phyloP scores from a whole-genome alignment of 805 yeast genomes.

The Blastobotrys americana region DNA sequence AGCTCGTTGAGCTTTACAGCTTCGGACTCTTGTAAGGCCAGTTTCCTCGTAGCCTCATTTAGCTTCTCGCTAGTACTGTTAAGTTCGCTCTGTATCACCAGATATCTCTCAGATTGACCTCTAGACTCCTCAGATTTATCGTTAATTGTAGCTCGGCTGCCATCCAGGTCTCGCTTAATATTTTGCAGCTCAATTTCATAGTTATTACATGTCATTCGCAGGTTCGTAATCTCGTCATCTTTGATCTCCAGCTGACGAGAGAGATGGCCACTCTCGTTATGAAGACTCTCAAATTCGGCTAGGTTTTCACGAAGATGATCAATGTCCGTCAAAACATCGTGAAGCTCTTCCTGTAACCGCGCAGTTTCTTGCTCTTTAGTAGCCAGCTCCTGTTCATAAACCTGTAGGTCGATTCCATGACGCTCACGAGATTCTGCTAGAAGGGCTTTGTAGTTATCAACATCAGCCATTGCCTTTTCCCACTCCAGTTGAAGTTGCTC shows the following conservation, averaged over 20 bases:
- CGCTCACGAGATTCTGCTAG: background rate
- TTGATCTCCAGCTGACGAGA: background rate
- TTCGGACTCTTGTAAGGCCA: background rate
- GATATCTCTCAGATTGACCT: background rate
- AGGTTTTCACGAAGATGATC: background rate
- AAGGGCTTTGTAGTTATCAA: background rate
- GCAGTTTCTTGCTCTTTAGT: background rate
- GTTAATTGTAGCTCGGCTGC: background rate
- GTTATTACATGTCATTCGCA: background rate
- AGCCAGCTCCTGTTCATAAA: background rate
- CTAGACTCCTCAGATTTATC: background rate
- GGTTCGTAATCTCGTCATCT: background rate
- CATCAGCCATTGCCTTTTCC: background rate
- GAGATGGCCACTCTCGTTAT: background rate
- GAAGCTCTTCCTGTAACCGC: background rate
- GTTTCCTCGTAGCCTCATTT: too few relatives aligned
- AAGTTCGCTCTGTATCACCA: background rate
- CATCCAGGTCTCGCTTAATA: background rate
- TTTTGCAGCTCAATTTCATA: background rate
- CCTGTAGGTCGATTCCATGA: background rate
- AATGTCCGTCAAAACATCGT: background rate
- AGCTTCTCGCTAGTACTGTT: background rate
- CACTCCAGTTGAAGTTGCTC: background rate
- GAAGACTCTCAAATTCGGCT: background rate
- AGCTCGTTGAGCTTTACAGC: background rate